Evolutionary conservation across 2,329 filamentous ascomycete species (phyloP), one percentile per base, ranked within the genome.

Genomic region (Fusarium illudens): DNA sequence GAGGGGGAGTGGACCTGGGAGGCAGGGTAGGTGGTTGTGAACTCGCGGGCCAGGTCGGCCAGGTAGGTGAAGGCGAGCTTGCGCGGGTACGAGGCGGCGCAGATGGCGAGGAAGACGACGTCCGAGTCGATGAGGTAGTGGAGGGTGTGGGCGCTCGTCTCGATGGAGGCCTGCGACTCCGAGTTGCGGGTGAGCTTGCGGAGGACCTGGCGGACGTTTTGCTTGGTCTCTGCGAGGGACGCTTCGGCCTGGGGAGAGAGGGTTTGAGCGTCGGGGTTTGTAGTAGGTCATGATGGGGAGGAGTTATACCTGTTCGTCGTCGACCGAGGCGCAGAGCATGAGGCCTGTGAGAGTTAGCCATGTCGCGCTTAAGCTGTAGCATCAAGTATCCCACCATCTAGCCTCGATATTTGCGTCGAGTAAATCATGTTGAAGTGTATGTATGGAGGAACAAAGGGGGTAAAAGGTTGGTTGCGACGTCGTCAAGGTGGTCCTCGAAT

Each of bases 1-100:
- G n/a, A n/a, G n/a, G n/a, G n/a, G n/a, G n/a, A n/a, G n/a, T n/a
- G 88, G 72, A 97, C 90, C 81, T 96, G 91, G 58, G 85, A 77
- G 17, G 87, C 78, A 49, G 90, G 87, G 84, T 99, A 96, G 60
- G 91, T 94, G 70, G 89, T 94, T 67, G 90, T 90, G 85, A 99
- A 99, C 84, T 99, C 96, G 79, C 89, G 87, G 62, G 92, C 88
- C 57, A 99, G 87, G 83, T 99, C 96, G 73, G 93, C 89, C 64
- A 99, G 93, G 86, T 98, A 99, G 65, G 95, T 97, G 81, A 99
- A 97, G 76, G 96, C 95, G 50, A 99, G 92, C 82, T 99, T 98
- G 81, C 96, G 95, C 61, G 96, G 95, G 84, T 98, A 99, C 59
- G 93, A 93, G 60, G 89, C 87, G 80, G 97, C 94, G 84, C 92